Conservation (phyloP, 1,284 basidiomycete genomes). For the Athelia psychrophila region DNA sequence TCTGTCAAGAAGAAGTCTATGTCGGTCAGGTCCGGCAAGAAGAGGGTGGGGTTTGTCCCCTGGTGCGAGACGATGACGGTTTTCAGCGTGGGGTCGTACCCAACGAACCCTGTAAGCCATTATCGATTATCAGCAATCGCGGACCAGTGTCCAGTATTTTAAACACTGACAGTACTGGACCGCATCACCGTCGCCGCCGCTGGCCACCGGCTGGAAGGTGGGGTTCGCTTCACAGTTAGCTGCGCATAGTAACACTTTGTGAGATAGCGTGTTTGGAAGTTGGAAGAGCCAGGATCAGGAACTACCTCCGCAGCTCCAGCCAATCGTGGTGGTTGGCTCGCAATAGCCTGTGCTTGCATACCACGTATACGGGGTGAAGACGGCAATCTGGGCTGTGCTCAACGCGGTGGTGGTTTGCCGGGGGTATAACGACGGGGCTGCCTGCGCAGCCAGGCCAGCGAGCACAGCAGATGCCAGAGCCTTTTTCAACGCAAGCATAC, state of each 20-base stretch:
- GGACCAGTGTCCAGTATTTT: neutral
- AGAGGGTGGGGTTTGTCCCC: constrained; percentile 43
- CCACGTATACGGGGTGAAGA: constrained; percentile 50
- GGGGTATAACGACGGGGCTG: too few relatives aligned
- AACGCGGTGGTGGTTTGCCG: constrained; percentile 33
- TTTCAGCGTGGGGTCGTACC: constrained; percentile 37
- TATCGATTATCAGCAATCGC: constrained; percentile 5
- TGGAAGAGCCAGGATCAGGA: neutral
- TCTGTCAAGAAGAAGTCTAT: constrained; percentile 37
- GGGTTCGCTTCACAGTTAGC: constrained; percentile 52
- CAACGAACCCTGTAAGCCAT: constrained; percentile 40
- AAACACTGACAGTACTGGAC: constrained; percentile 44
- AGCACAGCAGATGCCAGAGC: constrained; percentile 1
- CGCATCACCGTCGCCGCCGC: constrained; percentile 53
- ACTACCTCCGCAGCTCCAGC: constrained; percentile 60
- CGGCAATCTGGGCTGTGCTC: constrained; percentile 35
- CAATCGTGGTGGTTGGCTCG: constrained; percentile 34
- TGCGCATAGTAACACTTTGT: constrained; percentile 15
- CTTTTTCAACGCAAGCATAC: too few relatives aligned
- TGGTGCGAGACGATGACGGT: constrained; percentile 51
- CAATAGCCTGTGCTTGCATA: constrained; percentile 61
- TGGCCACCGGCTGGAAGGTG: constrained; percentile 51
- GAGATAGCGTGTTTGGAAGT: constrained; percentile 10
- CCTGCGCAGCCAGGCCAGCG: constrained; percentile 6
- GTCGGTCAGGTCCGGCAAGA: constrained; percentile 58